These are phyloP conservation scores for Mycena alexandri DNA, from an alignment of 768 basidiomycete species.

Conservation along the genomic window DNA sequence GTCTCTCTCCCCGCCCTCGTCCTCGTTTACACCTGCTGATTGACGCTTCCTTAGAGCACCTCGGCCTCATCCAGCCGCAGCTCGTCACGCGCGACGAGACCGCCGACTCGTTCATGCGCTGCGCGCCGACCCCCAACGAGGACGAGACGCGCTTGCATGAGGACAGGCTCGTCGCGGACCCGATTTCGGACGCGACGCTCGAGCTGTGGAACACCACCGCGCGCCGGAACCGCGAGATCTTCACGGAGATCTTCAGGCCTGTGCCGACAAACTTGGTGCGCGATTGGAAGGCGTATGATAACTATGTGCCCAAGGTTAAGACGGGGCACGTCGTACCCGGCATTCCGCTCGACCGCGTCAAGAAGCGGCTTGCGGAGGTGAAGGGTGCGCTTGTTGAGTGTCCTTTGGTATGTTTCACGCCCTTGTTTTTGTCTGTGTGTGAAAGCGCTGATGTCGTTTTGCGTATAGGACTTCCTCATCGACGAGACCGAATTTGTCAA, in stretches of 20 bases:
- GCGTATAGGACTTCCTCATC: slow-evolving; percentile 82
- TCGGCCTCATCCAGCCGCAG: slow-evolving; percentile 89
- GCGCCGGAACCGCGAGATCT: slow-evolving; percentile 84
- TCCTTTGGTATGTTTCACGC: slow-evolving; percentile 69
- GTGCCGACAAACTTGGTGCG: slow-evolving; percentile 87
- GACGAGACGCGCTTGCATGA: slow-evolving; percentile 72
- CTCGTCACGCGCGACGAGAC: slow-evolving; percentile 50
- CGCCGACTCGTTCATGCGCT: slow-evolving; percentile 78
- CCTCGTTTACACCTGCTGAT: slow-evolving; percentile 19
- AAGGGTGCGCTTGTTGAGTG: slow-evolving; percentile 82
- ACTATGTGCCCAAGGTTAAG: slow-evolving; percentile 81
- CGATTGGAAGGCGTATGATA: slow-evolving; percentile 82
- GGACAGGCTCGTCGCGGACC: slow-evolving; percentile 82
- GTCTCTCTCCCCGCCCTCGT: slow-evolving; percentile 26
- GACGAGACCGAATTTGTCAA: slow-evolving; percentile 80
- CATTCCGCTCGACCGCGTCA: slow-evolving; percentile 76
- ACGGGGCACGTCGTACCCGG: slow-evolving; percentile 84
- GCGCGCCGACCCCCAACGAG: slow-evolving; percentile 78
- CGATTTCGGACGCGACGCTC: slow-evolving; percentile 72
- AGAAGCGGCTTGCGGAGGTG: slow-evolving; percentile 78
- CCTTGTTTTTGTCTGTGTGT: slow-evolving; percentile 8
- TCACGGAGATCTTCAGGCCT: slow-evolving; percentile 88
- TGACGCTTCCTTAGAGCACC: slow-evolving; percentile 69
- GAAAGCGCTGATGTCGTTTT: slow-evolving; percentile 24
- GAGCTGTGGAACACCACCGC: slow-evolving; percentile 79